A percentile compares a stretch with the other conserved stretches of the same genome.
Evolutionary conservation across 1,284 basidiomycete genomes (phyloP).

Genomic region (Rhodotorula mucilaginosa): DNA sequence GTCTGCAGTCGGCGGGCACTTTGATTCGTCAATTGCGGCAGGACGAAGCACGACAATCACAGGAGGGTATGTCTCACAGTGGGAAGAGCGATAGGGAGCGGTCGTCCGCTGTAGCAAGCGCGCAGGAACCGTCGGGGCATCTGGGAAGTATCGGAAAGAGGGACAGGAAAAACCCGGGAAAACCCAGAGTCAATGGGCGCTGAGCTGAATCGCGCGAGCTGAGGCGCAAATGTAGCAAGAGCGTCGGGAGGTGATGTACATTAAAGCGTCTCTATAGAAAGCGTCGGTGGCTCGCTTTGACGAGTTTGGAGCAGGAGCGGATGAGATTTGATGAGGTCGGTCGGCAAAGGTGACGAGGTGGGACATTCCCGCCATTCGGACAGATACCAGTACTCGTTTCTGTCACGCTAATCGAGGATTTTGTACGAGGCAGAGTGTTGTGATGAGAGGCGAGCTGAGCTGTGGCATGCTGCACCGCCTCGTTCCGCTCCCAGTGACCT

Average conservation of each 20-base stretch:
- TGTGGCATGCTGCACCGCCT: background rate
- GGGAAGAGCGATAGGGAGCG: constrained; percentile 29
- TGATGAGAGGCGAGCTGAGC: background rate
- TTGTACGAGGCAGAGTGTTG: too few species aligned
- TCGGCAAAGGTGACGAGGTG: background rate
- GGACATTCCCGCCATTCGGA: background rate
- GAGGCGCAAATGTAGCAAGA: too few species aligned
- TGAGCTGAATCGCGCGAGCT: too few species aligned
- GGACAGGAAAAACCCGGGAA: too few species aligned
- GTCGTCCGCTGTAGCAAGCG: constrained; percentile 32
- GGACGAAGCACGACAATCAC: too few species aligned
- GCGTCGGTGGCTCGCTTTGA: constrained; percentile 3
- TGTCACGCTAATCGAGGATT: background rate
- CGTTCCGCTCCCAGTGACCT: background rate
- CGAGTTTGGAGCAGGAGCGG: constrained; percentile 1
- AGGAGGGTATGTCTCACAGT: constrained; percentile 5
- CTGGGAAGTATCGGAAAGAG: constrained; percentile 7
- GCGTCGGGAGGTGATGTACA: background rate
- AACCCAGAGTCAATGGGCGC: background rate
- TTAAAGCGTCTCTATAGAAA: constrained; percentile 28
- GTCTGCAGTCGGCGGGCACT: background rate
- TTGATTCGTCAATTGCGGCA: background rate
- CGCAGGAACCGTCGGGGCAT: constrained; percentile 35
- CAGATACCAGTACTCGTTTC: too few species aligned
- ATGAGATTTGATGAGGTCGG: constrained; percentile 9